Conservation (phyloP, 768 basidiomycete genomes). For the Tremella yokohamensis region DNA sequence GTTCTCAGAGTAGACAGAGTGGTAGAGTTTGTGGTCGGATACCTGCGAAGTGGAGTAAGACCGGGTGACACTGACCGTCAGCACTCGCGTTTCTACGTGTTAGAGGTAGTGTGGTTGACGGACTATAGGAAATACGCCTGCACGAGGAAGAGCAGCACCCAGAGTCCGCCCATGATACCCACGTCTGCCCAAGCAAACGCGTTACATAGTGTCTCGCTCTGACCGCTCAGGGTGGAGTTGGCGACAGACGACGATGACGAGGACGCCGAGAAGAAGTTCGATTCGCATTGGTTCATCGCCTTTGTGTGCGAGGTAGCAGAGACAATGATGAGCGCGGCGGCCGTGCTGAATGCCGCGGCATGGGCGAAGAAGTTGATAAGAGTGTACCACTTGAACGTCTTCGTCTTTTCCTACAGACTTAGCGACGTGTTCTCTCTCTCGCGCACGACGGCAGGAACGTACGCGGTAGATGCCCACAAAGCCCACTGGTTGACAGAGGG, state of each 20-base stretch:
- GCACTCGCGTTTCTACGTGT: not conserved
- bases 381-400: slow-evolving; percentile 45
- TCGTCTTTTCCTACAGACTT: slow-evolving; percentile 45
- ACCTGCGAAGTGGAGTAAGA: slow-evolving; percentile 72
- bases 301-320: slow-evolving; percentile 72
- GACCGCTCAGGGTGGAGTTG: slow-evolving; percentile 42
- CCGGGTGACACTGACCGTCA: slow-evolving; percentile 52
- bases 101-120: slow-evolving; percentile 11
- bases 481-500: slow-evolving; percentile 73
- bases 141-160: slow-evolving; percentile 71
- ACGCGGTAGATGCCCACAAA: slow-evolving; percentile 80
- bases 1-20: slow-evolving; percentile 62
- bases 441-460: slow-evolving; percentile 26
- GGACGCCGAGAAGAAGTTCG: slow-evolving; percentile 1
- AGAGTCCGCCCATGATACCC: slow-evolving; percentile 84
- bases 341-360: slow-evolving; percentile 65
- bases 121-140: slow-evolving; percentile 60
- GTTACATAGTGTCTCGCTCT: slow-evolving; percentile 73
- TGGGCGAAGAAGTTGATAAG: slow-evolving; percentile 33
- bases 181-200: slow-evolving; percentile 91
- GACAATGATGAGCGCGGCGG: slow-evolving; percentile 74
- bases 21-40: slow-evolving; percentile 75
- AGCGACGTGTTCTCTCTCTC: not conserved
- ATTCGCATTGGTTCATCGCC: slow-evolving; percentile 63
- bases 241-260: slow-evolving; percentile 33